Conservation (phyloP, 129 eudicot genomes). For the Saposhnikovia divaricata region DNA sequence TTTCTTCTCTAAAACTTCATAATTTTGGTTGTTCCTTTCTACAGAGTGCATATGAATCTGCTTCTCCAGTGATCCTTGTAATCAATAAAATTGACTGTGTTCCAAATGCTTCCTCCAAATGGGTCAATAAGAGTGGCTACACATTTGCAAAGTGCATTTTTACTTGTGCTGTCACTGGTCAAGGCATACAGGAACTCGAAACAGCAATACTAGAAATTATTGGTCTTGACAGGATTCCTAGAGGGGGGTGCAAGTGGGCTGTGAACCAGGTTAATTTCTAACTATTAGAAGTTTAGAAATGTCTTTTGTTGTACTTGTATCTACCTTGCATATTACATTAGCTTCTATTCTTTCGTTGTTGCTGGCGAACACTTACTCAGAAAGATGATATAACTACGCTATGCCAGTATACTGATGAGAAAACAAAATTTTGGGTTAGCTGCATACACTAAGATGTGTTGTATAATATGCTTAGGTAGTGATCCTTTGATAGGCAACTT, state of each 20-base stretch:
- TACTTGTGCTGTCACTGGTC: constrained; percentile 85
- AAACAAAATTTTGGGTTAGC: background rate
- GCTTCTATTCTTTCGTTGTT: background rate
- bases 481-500: background rate
- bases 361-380: background rate
- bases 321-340: background rate
- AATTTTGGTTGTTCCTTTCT: background rate
- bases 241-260: constrained; percentile 85
- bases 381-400: background rate
- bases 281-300: background rate
- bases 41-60: constrained; percentile 38
- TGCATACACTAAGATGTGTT: background rate
- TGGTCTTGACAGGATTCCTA: constrained; percentile 63
- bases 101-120: constrained; percentile 32
- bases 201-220: constrained; percentile 60
- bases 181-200: constrained; percentile 73
- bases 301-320: background rate
- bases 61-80: constrained; percentile 68
- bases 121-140: constrained; percentile 24
- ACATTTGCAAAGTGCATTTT: constrained; percentile 41
- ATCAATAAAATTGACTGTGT: constrained; percentile 83
- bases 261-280: constrained; percentile 62
- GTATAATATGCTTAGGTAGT: background rate
- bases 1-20: background rate
- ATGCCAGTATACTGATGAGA: background rate